Conservation (phyloP, 2,329 filamentous ascomycete species). For the Aureobasidium lini region DNA sequence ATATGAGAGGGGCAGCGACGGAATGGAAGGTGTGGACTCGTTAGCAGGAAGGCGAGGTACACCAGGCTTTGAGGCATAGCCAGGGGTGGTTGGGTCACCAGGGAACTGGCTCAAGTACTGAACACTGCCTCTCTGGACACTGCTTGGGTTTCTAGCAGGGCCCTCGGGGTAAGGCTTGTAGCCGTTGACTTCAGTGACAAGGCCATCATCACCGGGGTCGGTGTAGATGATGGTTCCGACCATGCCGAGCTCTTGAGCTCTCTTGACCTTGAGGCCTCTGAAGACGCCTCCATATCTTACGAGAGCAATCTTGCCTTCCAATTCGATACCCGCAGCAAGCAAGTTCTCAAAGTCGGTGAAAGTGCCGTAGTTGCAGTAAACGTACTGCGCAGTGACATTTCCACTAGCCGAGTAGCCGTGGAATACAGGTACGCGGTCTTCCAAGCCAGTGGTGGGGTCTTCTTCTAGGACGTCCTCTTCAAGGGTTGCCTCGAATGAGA, state of each 20-base stretch:
- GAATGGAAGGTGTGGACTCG: conserved; percentile 69
- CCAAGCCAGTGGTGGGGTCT: conserved; percentile 59
- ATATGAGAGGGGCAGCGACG: conserved; percentile 87
- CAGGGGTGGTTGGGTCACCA: conserved; percentile 81
- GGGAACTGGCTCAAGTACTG: conserved; percentile 53
- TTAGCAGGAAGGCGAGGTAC: conserved; percentile 66
- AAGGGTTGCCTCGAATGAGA: conserved; percentile 52
- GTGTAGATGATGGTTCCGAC: conserved; percentile 77
- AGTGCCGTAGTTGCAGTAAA: conserved; percentile 88
- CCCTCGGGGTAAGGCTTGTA: conserved; percentile 74
- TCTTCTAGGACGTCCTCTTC: conserved; percentile 79
- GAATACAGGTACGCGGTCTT: conserved; percentile 43
- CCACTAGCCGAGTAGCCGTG: conserved; percentile 91
- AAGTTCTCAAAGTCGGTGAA: conserved; percentile 81
- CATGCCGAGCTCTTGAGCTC: conserved; percentile 85
- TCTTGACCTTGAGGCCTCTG: conserved; percentile 84
- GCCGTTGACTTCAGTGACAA: conserved; percentile 66
- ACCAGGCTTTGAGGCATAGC: conserved; percentile 89
- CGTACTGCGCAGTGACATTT: conserved; percentile 80
- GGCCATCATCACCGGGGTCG: conserved; percentile 83
- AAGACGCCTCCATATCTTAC: conserved; percentile 81
- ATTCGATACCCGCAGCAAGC: conserved; percentile 61
- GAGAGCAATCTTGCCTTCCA: conserved; percentile 80
- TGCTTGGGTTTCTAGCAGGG: conserved; percentile 72
- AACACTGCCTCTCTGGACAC: conserved; percentile 81